Conservation (phyloP, 495 filamentous ascomycete genomes). For the Penicillium fimorum region DNA sequence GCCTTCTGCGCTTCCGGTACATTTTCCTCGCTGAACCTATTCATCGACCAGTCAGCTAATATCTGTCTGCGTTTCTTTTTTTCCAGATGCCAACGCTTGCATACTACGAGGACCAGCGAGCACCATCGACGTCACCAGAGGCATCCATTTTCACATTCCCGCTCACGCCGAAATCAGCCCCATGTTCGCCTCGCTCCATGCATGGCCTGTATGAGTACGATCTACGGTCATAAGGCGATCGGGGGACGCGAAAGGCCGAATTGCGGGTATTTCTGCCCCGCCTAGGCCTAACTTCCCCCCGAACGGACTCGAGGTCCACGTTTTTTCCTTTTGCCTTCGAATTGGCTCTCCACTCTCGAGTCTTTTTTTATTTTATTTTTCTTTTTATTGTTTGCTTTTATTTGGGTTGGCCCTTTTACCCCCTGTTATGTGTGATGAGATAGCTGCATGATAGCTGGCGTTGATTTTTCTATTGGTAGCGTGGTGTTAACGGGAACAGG, state of each 20-base stretch:
- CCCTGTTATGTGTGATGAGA: conserved; percentile 13
- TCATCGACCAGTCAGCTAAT: conserved; percentile 24
- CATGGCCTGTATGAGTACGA: conserved; percentile 28
- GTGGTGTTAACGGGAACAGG: conserved; percentile 8
- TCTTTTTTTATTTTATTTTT: conserved; percentile 10
- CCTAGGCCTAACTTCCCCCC: neutral
- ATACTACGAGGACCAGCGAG: conserved; percentile 77
- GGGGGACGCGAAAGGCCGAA: neutral
- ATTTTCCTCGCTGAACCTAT: conserved; percentile 49
- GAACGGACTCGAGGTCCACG: neutral
- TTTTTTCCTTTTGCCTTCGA: conserved; percentile 7
- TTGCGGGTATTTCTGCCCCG: conserved; percentile 7
- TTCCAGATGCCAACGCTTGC: conserved; percentile 81
- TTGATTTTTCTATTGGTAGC: conserved; percentile 7
- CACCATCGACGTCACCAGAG: conserved; percentile 39
- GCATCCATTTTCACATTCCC: conserved; percentile 38
- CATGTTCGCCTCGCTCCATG: conserved; percentile 35
- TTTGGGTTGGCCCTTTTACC: neutral
- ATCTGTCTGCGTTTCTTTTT: conserved; percentile 18
- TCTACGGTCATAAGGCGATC: conserved; percentile 17
- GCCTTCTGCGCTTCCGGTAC: conserved; percentile 38
- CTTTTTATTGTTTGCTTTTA: neutral
- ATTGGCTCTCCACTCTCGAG: neutral
- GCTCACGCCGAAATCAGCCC: conserved; percentile 39
- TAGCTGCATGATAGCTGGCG: conserved; percentile 11